phyloP scores from a whole-genome alignment of 2,329 filamentous ascomycete species.

The Ascochyta koolunga region DNA sequence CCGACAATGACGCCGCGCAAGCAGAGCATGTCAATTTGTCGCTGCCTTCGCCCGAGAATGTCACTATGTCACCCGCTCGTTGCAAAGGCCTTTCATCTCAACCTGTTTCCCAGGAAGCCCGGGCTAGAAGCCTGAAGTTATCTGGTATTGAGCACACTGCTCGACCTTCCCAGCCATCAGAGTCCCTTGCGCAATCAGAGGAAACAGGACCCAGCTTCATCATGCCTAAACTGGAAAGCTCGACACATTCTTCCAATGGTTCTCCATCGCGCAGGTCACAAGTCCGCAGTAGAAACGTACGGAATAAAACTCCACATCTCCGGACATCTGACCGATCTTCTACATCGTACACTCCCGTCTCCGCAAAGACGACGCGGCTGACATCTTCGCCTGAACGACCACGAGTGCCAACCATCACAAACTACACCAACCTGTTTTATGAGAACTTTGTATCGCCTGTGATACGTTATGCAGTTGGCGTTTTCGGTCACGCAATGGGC shows the following conservation, averaged over 20 bases:
- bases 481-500: slow-evolving; percentile 65
- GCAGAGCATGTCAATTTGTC: slow-evolving; percentile 19
- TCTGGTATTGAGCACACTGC: slow-evolving; percentile 9
- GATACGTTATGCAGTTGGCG: slow-evolving; percentile 59
- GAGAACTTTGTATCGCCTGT: slow-evolving; percentile 43
- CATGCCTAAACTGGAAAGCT: slow-evolving; percentile 48
- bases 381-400: slow-evolving; percentile 1
- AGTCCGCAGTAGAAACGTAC: slow-evolving; percentile 20
- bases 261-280: slow-evolving; percentile 33
- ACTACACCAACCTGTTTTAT: slow-evolving; percentile 40
- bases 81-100: slow-evolving; percentile 11
- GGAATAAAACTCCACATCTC: slow-evolving; percentile 9
- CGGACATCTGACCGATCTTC: slow-evolving; percentile 9
- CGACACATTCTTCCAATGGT: slow-evolving; percentile 26
- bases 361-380: neutral
- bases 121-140: slow-evolving; percentile 13
- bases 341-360: neutral
- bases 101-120: slow-evolving; percentile 12
- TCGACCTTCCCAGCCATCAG: slow-evolving; percentile 16
- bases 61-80: slow-evolving; percentile 10
- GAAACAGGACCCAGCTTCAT: slow-evolving; percentile 50
- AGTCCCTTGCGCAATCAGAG: slow-evolving; percentile 18
- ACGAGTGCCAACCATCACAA: slow-evolving; percentile 25
- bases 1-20: slow-evolving; percentile 26
- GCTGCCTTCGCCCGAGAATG: slow-evolving; percentile 18